Percentiles rank a stretch among this genome's conserved stretches.
Conservation (phyloP, 164 flowering plant species). For the Brasenia schreberi region DNA sequence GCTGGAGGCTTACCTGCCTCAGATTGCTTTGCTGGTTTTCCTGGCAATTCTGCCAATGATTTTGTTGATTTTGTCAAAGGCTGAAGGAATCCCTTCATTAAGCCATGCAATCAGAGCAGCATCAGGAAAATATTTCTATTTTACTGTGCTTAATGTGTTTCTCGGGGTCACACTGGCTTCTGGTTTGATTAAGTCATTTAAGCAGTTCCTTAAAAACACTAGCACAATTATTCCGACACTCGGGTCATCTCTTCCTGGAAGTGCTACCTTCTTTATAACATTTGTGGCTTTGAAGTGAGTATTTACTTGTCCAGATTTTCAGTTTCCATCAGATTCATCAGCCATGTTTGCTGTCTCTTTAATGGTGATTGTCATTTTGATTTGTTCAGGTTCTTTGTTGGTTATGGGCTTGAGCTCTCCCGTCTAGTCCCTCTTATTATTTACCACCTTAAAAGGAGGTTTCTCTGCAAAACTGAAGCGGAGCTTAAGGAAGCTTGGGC, state of each 20-base stretch:
- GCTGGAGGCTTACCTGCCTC: constrained; percentile 87
- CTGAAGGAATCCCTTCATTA: constrained; percentile 72
- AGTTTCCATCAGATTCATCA: background rate
- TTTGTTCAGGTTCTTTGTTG: constrained; percentile 76
- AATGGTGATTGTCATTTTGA: background rate
- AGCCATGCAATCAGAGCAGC: constrained; percentile 74
- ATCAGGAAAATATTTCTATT: constrained; percentile 94
- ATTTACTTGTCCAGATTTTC: no score
- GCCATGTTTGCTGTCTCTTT: background rate
- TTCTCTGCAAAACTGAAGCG: constrained; percentile 77
- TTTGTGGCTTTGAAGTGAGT: constrained; percentile 88
- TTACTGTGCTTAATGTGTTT: constrained; percentile 71
- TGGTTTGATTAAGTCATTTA: constrained; percentile 44
- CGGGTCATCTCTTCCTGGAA: constrained; percentile 54
- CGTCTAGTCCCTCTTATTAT: constrained; percentile 74
- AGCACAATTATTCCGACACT: constrained; percentile 19
- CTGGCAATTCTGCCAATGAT: constrained; percentile 71
- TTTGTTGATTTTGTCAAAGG: constrained; percentile 63
- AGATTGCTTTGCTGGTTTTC: constrained; percentile 71
- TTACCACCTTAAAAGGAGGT: constrained; percentile 72
- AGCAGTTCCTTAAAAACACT: constrained; percentile 42
- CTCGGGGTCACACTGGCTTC: constrained; percentile 82
- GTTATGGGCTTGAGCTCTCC: constrained; percentile 89
- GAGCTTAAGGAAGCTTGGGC: constrained; percentile 85
- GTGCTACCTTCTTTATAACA: constrained; percentile 89